phyloP scores from a whole-genome alignment of 1,284 basidiomycete genomes.

The Puccinia hordei region DNA sequence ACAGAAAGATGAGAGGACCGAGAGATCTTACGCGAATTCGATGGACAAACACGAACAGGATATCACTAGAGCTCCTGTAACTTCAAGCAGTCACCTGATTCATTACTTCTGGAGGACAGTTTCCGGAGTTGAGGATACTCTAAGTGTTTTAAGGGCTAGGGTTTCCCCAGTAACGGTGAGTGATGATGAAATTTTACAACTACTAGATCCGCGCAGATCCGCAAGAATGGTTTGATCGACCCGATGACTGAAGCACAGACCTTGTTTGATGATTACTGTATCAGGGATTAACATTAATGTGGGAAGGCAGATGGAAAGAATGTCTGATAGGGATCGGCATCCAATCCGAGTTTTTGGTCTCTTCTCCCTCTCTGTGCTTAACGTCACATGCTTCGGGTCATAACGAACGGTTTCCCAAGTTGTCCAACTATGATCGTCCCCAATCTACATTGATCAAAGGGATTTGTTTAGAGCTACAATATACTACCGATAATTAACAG shows the following conservation, averaged over 20 bases:
- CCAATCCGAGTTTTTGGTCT: constrained; percentile 43
- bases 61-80: not conserved
- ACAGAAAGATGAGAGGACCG: not conserved
- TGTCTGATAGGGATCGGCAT: constrained; percentile 43
- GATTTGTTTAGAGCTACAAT: constrained; percentile 29
- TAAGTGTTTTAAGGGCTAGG: constrained; percentile 32
- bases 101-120: constrained; percentile 39
- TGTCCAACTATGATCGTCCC: not conserved
- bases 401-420: not conserved
- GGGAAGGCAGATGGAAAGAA: constrained; percentile 47
- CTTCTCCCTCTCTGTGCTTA: not conserved
- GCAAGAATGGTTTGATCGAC: not conserved
- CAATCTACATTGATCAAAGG: constrained; percentile 26
- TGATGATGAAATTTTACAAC: not conserved
- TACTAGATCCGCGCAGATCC: not conserved
- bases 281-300: constrained; percentile 46
- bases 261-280: not conserved
- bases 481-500: constrained; percentile 13
- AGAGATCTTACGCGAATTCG: not conserved
- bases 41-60: not conserved
- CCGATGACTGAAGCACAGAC: not conserved
- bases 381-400: not conserved
- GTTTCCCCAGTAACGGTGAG: constrained; percentile 39
- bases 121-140: constrained; percentile 14
- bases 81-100: not conserved